A percentile compares a stretch with the other conserved stretches of the same genome.
Conservation (phyloP, 176 grass and related monocot genomes). For the Calamus simplicifolius region DNA sequence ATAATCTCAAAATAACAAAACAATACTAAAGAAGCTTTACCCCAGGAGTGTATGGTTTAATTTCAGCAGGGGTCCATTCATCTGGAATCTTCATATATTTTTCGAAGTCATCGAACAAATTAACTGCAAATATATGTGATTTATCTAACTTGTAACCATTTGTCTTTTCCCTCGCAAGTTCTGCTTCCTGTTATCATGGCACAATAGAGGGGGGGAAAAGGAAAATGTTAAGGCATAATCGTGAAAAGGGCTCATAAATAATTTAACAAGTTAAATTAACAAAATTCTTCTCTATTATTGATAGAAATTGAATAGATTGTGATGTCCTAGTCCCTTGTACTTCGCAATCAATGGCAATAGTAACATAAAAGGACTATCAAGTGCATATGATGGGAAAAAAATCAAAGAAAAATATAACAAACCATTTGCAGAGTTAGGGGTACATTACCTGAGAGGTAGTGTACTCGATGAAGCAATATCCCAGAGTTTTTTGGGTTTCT, state of each 20-base stretch:
- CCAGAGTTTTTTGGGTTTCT: conserved; percentile 66
- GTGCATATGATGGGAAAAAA: too few species aligned
- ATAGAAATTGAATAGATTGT: too few species aligned
- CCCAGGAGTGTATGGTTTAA: conserved; percentile 80
- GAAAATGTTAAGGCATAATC: too few species aligned
- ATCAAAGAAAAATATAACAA: neutral
- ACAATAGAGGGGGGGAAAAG: too few species aligned
- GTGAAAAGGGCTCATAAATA: neutral
- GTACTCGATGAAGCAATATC: conserved; percentile 86
- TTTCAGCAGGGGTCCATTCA: conserved; percentile 82
- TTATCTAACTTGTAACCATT: conserved; percentile 93
- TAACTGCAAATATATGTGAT: conserved; percentile 83
- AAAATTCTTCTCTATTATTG: too few species aligned
- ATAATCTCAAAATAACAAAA: neutral
- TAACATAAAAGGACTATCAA: too few species aligned
- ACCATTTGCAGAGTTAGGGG: neutral
- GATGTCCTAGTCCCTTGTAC: too few species aligned
- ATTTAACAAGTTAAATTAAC: neutral
- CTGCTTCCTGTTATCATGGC: conserved; percentile 51
- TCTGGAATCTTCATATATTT: conserved; percentile 96
- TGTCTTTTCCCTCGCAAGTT: conserved; percentile 90
- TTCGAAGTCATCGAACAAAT: conserved; percentile 91
- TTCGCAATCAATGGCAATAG: too few species aligned
- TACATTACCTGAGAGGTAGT: conserved; percentile 62
- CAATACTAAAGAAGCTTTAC: conserved; percentile 28